Conservation (phyloP, 129 eudicot genomes). For the Chrysanthemum makinoi region DNA sequence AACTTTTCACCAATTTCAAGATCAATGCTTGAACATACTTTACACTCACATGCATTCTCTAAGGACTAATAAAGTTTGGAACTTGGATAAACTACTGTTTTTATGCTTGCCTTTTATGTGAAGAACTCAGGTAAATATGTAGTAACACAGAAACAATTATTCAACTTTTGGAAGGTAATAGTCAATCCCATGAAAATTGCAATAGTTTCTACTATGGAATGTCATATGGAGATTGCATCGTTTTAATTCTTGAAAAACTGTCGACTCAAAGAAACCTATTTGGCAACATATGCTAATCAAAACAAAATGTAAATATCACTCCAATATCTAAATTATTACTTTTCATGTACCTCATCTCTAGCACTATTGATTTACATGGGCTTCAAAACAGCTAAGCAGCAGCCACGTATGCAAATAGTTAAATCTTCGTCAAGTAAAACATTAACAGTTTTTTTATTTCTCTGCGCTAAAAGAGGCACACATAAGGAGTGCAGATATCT, state of each 20-base stretch:
- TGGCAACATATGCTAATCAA: not conserved
- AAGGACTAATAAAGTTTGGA: too few relatives aligned
- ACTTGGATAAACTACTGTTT: too few relatives aligned
- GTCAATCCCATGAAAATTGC: not conserved
- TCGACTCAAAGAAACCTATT: too few relatives aligned
- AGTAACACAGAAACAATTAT: too few relatives aligned
- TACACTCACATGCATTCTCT: too few relatives aligned
- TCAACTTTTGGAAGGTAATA: not conserved
- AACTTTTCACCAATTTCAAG: too few relatives aligned
- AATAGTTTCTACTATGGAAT: too few relatives aligned
- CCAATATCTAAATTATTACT: not conserved
- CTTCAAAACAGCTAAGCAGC: conserved; percentile 74
- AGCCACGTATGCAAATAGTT: conserved; percentile 62
- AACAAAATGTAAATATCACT: not conserved
- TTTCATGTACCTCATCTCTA: conserved; percentile 62
- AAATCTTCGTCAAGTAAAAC: conserved; percentile 85
- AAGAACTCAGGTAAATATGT: too few relatives aligned
- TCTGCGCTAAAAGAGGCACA: conserved; percentile 72
- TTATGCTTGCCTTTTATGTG: too few relatives aligned
- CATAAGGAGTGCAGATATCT: conserved; percentile 78
- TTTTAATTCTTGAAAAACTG: not conserved
- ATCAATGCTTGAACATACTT: too few relatives aligned
- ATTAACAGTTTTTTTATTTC: conserved; percentile 76
- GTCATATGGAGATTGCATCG: not conserved
- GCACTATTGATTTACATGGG: conserved; percentile 64